phyloP scores from a whole-genome alignment of 805 yeast species.

The Kluyveromyces wickerhamii region DNA sequence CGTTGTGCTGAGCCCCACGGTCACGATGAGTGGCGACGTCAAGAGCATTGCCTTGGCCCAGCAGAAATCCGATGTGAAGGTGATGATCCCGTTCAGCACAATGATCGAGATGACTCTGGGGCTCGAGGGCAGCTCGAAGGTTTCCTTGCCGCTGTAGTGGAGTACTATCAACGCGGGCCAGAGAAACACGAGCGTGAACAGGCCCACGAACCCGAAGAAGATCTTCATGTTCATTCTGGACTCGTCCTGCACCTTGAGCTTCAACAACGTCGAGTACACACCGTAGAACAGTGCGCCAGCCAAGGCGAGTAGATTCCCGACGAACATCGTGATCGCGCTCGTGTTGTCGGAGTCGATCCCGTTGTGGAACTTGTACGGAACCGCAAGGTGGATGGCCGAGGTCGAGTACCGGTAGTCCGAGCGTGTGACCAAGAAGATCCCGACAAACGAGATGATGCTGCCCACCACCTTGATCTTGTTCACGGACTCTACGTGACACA shows the following conservation, averaged over 20 bases:
- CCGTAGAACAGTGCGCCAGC: slow-evolving; percentile 89
- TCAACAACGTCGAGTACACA: slow-evolving; percentile 76
- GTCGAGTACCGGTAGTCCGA: slow-evolving; percentile 41
- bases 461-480: slow-evolving; percentile 61
- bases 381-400: slow-evolving; percentile 8
- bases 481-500: slow-evolving; percentile 63
- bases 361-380: slow-evolving; percentile 10
- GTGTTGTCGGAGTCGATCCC: slow-evolving; percentile 19
- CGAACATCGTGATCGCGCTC: slow-evolving; percentile 31
- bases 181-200: slow-evolving; percentile 60
- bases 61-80: slow-evolving; percentile 82
- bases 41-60: slow-evolving; percentile 95
- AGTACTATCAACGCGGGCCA: slow-evolving; percentile 79
- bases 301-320: slow-evolving; percentile 77
- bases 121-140: slow-evolving; percentile 60
- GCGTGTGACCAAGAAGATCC: slow-evolving; percentile 72
- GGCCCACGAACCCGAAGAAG: slow-evolving; percentile 92
- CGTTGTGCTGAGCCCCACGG: slow-evolving; percentile 88
- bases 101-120: slow-evolving; percentile 46
- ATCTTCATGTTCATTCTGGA: slow-evolving; percentile 72
- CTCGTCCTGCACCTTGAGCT: slow-evolving; percentile 65
- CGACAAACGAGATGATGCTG: slow-evolving; percentile 60
- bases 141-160: slow-evolving; percentile 57
- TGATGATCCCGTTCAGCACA: slow-evolving; percentile 59
- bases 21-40: slow-evolving; percentile 91